phyloP scores from a whole-genome alignment of 371 early-diverging fungal species.

The Mucor velutinosus region DNA sequence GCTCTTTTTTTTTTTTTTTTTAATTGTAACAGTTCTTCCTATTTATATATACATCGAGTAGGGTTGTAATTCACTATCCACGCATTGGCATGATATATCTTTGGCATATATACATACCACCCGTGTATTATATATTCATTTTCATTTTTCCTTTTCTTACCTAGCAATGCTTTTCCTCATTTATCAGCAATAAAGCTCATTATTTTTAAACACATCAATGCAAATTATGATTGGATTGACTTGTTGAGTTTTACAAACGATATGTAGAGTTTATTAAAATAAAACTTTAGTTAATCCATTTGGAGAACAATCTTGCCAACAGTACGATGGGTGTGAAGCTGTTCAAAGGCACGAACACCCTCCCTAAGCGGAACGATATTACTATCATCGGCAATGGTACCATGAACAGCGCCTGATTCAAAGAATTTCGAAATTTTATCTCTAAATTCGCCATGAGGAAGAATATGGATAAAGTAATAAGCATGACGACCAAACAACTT shows the following conservation, averaged over 20 bases:
- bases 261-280: no score
- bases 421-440: constrained; percentile 10
- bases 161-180: neutral
- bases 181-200: neutral
- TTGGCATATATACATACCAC: neutral
- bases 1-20: neutral
- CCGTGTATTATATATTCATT: neutral
- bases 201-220: neutral
- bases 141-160: neutral
- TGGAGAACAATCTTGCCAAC: constrained; percentile 58
- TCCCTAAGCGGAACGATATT: constrained; percentile 42
- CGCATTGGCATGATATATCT: neutral
- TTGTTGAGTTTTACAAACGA: no score
- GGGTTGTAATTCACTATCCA: neutral
- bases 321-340: constrained; percentile 40
- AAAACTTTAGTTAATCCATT: neutral
- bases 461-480: neutral
- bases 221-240: no score
- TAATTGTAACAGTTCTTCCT: neutral
- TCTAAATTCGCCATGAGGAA: constrained; percentile 14
- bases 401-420: neutral
- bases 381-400: neutral
- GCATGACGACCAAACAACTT: constrained; percentile 3
- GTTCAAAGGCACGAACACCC: constrained; percentile 41
- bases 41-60: neutral